Conservation (phyloP, 164 flowering plant species). For the Umbilicus rupestris region DNA sequence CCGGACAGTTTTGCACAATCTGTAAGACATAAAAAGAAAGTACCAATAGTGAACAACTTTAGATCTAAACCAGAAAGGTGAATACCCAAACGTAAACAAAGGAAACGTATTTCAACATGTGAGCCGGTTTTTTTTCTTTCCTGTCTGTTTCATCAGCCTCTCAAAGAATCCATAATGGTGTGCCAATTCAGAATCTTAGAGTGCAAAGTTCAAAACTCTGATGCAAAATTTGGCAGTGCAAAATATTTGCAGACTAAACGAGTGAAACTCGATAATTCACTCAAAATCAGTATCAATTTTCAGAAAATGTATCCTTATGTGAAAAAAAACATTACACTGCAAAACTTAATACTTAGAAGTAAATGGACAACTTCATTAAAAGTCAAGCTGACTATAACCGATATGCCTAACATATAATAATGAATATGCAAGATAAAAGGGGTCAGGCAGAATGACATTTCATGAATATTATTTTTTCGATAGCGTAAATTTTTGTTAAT, state of each 20-base stretch:
- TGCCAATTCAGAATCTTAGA: not conserved
- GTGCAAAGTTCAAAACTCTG: no score
- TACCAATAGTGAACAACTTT: conserved; percentile 4
- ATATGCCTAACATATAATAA: not conserved
- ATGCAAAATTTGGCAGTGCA: no score
- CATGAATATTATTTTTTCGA: not conserved
- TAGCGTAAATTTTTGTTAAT: no score
- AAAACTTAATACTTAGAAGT: no score
- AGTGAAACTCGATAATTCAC: not conserved
- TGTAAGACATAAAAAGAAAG: conserved; percentile 21
- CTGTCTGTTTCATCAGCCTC: not conserved
- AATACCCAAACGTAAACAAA: not conserved
- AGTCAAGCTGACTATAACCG: not conserved
- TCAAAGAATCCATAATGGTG: not conserved
- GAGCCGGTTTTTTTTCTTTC: no score
- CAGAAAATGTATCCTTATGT: not conserved
- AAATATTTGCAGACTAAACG: no score
- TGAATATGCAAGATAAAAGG: not conserved
- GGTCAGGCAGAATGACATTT: not conserved
- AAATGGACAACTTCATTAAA: not conserved
- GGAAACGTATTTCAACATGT: not conserved
- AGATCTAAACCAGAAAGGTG: not conserved
- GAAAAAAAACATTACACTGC: no score
- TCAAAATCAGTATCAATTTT: no score
- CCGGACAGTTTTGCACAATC: conserved; percentile 73